Base-by-base conservation (phyloP, 139 green algal genomes). In the Volvox reticuliferus region DNA sequence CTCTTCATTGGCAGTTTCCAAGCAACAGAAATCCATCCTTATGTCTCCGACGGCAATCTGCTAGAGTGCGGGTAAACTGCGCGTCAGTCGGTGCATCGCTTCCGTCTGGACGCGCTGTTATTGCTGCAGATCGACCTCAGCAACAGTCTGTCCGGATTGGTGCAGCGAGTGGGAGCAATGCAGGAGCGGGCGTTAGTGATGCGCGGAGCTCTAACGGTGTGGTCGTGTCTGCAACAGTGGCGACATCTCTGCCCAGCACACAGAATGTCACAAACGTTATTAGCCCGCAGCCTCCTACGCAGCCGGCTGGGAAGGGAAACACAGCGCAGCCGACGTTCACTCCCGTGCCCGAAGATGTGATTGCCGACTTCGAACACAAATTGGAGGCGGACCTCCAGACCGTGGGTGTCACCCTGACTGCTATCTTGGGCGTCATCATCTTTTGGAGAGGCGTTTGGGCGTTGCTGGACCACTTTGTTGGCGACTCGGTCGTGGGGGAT, bases 361-460 rank as follows among this genome's bases (percentile, higher is more conserved):
- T 94, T 32, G 19, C 21, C 5, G 92, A 94, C 26, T 94, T 94
- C 50, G 92, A 94, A 90, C 90, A 94, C 13, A 92, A 93, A 44
- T 86, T 94, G 21, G 88, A 93, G 69, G 91, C 91, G 1, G 89
- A 93, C 83, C 32, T 94, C 18, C 61, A 90, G 35, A 89, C 81
- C 9, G 91, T 93, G 12, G 91, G 81, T 30, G 82, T 93, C 5
- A 94, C 91, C 12, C 35, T 95, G 20, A 92, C 89, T 0, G 91
- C 91, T 18, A 91, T 94, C 24, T 93, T 91, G n/a, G 94, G 94
- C 9, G 94, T 97, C 35, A 95, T 97, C n/a, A 91, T 97, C 2
- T 97, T 94, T 61, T 97, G 95, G 95, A 86, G 95, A 0, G 95
- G 95, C 18, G 91, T 97, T 32, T 97, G 95, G 94, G 92, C 86